Evolutionary conservation across 2,329 filamentous ascomycete species (phyloP), one percentile per base, ranked within the genome.

Genomic region (Tolypocladium pustulatum): DNA sequence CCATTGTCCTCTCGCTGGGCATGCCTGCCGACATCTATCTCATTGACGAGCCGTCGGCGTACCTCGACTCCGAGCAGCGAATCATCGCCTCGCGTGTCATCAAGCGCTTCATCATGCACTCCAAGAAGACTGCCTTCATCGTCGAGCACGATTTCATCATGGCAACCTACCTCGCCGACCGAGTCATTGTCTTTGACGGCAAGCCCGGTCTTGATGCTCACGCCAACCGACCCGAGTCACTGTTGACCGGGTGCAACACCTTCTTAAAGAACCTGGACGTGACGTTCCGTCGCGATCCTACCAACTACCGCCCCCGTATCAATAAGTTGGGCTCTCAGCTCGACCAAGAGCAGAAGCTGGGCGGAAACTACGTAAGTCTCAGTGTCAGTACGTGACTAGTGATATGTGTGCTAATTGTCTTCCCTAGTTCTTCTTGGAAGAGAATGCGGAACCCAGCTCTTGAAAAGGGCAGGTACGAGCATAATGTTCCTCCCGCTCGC

Each of bases 131-230:
- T 0, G 94, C 94, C 56, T 99, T 99, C 74, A 86, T 99, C 66
- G 93, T 99, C 73, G 94, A 99, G 86, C 94, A 99, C 88, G 94
- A 99, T 83, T 97, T 99, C 80, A 96, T 97, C 79, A 97, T 97
- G 92, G 84, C 83, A 53, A 86, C 82, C 22, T 84, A 84, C 65
- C 79, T 85, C 57, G 84, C 94, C 53, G 95, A 99, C 71, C 90
- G 94, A 65, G 94, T 99, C 74, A 99, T 99, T 70, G 94, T 99
- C 70, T 99, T 99, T 70, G 94, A 97, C 71, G 94, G 95, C 67
- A 72, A 95, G 77, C 94, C 95, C 55, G 94, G 92, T 70, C 82
- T 96, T 66, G 81, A 96, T 66, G 84, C 94, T 57, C 90, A 87
- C 65, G 95, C 94, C 65, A 96, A 96, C 75, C 80, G 81, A 56